Evolutionary conservation across 164 flowering plant species (phyloP).

Genomic region (Macadamia tetraphylla): DNA sequence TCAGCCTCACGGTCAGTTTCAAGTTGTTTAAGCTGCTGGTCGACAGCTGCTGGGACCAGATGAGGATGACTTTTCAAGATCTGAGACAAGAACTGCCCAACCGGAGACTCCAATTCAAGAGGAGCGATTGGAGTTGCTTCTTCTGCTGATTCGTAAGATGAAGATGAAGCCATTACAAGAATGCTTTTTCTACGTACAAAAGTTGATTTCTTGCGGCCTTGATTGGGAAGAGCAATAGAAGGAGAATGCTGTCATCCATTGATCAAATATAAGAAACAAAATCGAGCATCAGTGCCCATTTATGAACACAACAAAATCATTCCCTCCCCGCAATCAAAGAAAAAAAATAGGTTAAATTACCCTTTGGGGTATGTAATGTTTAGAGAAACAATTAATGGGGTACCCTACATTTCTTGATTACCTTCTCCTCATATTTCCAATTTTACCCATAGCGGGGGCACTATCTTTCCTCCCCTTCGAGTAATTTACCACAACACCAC

Average conservation of each 20-base stretch:
- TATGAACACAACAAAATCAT: neutral
- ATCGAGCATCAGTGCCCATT: neutral
- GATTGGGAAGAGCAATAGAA: slow-evolving; percentile 21
- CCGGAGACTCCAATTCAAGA: slow-evolving; percentile 77
- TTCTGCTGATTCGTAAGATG: slow-evolving; percentile 30
- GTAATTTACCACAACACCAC: too few relatives aligned
- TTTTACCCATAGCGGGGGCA: too few relatives aligned
- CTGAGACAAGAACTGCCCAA: slow-evolving; percentile 81
- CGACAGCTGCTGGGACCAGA: slow-evolving; percentile 91
- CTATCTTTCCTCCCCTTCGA: too few relatives aligned
- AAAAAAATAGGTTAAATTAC: neutral
- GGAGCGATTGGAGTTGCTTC: slow-evolving; percentile 64
- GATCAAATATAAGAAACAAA: neutral
- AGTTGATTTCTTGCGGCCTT: slow-evolving; percentile 20
- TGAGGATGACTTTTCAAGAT: slow-evolving; percentile 81
- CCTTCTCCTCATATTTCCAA: too few relatives aligned
- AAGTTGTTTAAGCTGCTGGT: slow-evolving; percentile 87
- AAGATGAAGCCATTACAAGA: slow-evolving; percentile 38
- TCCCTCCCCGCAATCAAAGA: neutral
- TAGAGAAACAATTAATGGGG: too few relatives aligned
- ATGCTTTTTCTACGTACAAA: slow-evolving; percentile 23
- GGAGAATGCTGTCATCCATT: slow-evolving; percentile 24
- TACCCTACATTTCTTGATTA: too few relatives aligned
- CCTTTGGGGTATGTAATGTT: too few relatives aligned
- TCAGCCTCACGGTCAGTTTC: slow-evolving; percentile 72